A percentile compares a stretch with the other conserved stretches of the same genome.
Conservation (phyloP, 1,284 basidiomycete genomes). For the Melanopsichium pennsylvanicum region DNA sequence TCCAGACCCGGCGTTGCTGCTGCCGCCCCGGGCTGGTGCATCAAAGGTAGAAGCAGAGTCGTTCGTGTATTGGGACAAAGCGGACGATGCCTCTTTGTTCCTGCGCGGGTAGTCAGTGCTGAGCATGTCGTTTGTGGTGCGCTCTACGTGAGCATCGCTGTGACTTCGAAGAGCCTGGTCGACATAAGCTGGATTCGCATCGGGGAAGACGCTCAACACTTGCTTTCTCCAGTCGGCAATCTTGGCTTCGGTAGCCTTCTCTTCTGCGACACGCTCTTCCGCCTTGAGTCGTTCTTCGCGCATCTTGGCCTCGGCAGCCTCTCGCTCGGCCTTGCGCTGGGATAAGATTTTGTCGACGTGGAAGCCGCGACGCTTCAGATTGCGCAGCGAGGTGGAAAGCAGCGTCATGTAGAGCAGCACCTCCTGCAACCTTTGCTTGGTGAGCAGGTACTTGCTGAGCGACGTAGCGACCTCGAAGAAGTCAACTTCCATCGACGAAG, state of each 20-base stretch:
- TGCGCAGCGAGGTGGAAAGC: constrained; percentile 84
- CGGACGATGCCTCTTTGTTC: constrained; percentile 30
- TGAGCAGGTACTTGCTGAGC: constrained; percentile 58
- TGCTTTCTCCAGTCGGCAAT: constrained; percentile 45
- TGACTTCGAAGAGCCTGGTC: constrained; percentile 53
- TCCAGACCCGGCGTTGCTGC: constrained; percentile 11
- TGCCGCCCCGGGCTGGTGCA: constrained; percentile 2
- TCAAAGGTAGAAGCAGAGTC: constrained; percentile 5
- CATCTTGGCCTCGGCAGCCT: constrained; percentile 69
- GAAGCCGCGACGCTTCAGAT: constrained; percentile 79
- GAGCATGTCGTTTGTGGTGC: constrained; percentile 61
- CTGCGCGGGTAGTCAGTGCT: constrained; percentile 49
- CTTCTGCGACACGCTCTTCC: constrained; percentile 55
- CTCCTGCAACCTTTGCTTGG: constrained; percentile 60
- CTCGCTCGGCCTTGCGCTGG: constrained; percentile 79
- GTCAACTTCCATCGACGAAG: constrained; percentile 78
- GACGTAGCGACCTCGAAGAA: constrained; percentile 76
- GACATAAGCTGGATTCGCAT: constrained; percentile 61
- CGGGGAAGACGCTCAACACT: constrained; percentile 63
- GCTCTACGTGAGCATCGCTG: constrained; percentile 57
- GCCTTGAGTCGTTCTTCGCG: constrained; percentile 56
- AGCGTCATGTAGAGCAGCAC: constrained; percentile 86
- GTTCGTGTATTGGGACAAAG: constrained; percentile 5
- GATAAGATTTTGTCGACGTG: constrained; percentile 88
- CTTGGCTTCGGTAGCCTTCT: constrained; percentile 29